Evolutionary conservation across 2,329 filamentous ascomycete species (phyloP).

Genomic region (Neophaeococcomyces aloes): DNA sequence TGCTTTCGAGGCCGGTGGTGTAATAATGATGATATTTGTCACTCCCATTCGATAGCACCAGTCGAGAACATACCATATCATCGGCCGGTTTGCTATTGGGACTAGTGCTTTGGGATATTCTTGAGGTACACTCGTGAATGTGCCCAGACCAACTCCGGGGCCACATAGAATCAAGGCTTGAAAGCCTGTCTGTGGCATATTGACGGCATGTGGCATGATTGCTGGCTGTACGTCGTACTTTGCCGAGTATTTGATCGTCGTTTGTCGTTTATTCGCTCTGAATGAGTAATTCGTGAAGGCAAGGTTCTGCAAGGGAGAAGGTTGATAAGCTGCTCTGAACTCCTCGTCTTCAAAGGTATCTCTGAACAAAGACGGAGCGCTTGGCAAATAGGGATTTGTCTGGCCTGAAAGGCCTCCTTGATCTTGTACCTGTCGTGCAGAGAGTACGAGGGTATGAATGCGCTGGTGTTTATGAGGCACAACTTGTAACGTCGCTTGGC

Average conservation of each 20-base stretch:
- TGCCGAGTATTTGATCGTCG: neutral
- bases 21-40: conserved; percentile 38
- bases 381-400: conserved; percentile 2
- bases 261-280: neutral
- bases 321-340: neutral
- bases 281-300: conserved; percentile 12
- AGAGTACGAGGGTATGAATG: conserved; percentile 4
- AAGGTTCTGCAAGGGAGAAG: conserved; percentile 19
- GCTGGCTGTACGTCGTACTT: neutral
- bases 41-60: conserved; percentile 41
- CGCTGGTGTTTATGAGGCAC: conserved; percentile 1
- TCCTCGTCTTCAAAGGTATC: neutral
- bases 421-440: conserved; percentile 5
- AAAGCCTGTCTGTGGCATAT: conserved; percentile 30
- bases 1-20: conserved; percentile 34
- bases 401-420: conserved; percentile 4
- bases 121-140: conserved; percentile 40
- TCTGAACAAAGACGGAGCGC: conserved; percentile 6
- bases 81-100: conserved; percentile 40
- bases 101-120: conserved; percentile 41
- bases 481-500: neutral
- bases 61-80: conserved; percentile 41
- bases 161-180: conserved; percentile 40
- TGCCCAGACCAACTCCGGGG: conserved; percentile 40
- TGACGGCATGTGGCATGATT: conserved; percentile 22